These are phyloP conservation scores for Physcomitrellopsis africana DNA, from an alignment of 225 moss, liverwort and hornwort species.

Conservation along the genomic window DNA sequence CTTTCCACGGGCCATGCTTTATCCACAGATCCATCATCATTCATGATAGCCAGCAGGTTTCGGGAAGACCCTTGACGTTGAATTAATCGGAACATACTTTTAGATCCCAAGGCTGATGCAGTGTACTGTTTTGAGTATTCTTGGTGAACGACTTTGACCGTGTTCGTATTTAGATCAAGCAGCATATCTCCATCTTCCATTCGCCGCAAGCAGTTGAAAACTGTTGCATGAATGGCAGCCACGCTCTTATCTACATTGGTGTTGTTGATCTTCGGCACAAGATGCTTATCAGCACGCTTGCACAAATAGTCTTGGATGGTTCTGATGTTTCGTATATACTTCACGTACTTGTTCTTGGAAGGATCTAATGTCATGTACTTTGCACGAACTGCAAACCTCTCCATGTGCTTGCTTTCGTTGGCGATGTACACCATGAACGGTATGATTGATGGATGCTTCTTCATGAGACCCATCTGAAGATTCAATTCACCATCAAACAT, in stretches of 20 bases:
- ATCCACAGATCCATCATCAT: conserved; percentile 84
- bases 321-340: conserved; percentile 95
- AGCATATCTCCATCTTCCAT: conserved; percentile 80
- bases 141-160: conserved; percentile 91
- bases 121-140: conserved; percentile 88
- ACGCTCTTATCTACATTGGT: conserved; percentile 99
- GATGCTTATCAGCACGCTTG: conserved; percentile 91
- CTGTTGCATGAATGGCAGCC: conserved; percentile 92
- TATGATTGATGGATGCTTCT: conserved; percentile 93
- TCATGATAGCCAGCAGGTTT: conserved; percentile 91
- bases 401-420: conserved; percentile 88
- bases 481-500: not conserved
- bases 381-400: conserved; percentile 96
- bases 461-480: conserved; percentile 94
- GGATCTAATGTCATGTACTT: conserved; percentile 99
- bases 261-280: conserved; percentile 97
- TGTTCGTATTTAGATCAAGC: conserved; percentile 81
- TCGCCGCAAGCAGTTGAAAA: conserved; percentile 85
- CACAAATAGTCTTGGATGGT: conserved; percentile 97
- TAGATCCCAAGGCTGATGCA: conserved; percentile 88
- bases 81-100: conserved; percentile 95
- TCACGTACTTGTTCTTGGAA: conserved; percentile 94
- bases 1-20: conserved; percentile 84
- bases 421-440: conserved; percentile 98
- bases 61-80: conserved; percentile 93